Evolutionary conservation across 2,329 filamentous ascomycete genomes (phyloP).

Genomic region (Epichloe amarillans): DNA sequence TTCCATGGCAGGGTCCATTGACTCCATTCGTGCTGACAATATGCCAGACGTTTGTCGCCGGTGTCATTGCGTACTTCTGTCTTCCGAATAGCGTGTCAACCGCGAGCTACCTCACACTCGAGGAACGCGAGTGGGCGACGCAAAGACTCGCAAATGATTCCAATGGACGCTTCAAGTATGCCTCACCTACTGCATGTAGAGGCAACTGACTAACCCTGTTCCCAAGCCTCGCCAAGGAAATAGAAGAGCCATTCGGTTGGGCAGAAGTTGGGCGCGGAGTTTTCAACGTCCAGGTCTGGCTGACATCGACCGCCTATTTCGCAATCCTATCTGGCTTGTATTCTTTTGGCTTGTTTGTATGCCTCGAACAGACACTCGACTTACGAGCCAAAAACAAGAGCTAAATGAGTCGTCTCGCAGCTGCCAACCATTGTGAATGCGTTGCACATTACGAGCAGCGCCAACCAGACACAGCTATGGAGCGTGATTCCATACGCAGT

Average conservation of each 20-base stretch:
- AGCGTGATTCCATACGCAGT: constrained; percentile 52
- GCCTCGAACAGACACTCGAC: constrained; percentile 8
- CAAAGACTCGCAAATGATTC: constrained; percentile 27
- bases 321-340: constrained; percentile 45
- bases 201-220: background rate
- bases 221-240: constrained; percentile 13
- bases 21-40: background rate
- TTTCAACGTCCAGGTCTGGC: constrained; percentile 47
- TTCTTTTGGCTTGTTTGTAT: constrained; percentile 50
- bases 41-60: constrained; percentile 38
- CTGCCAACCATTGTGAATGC: constrained; percentile 51
- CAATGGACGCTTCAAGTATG: constrained; percentile 22
- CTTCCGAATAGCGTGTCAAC: constrained; percentile 43
- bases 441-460: constrained; percentile 37
- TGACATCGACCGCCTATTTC: constrained; percentile 49
- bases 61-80: constrained; percentile 34
- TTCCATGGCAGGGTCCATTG: background rate
- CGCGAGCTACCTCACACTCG: constrained; percentile 36
- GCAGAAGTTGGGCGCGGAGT: constrained; percentile 49
- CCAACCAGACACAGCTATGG: constrained; percentile 48
- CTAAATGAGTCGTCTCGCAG: constrained; percentile 16
- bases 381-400: too few species aligned
- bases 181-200: too few species aligned
- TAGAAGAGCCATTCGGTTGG: constrained; percentile 41
- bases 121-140: constrained; percentile 37